Evolutionary conservation across 116 monocot species (phyloP), one percentile per base, ranked within the genome.

Genomic region (Trichopus zeylanicus): DNA sequence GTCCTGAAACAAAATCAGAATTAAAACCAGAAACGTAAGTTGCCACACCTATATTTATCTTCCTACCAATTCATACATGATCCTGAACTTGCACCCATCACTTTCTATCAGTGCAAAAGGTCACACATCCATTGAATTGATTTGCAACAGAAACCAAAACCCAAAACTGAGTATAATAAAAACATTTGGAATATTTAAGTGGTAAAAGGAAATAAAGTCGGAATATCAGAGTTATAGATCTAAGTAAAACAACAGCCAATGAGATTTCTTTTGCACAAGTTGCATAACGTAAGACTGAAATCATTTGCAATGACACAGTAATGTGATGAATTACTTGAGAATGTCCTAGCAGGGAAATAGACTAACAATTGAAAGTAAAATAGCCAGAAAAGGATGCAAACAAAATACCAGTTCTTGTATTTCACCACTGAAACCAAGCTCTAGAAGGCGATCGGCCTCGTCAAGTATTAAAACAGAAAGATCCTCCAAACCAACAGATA

Each of bases 361-460:
- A 33, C 8, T 8, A 4, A 4, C 4, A 33, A 33, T 33, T 54
- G 20, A 54, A 54, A 7, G 20, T 25, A 26, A 56, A 56, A 16
- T 21, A 34, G 6, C 23, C 22, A 8, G 49, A 20, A 49, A 20
- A 49, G 19, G 19, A 20, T 20, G 12, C 1, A 59, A 55, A 56
- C 16, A 6, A 51, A 61, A n/a, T 99, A 99, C 98, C 78, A 99
- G 56, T 76, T 99, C 98, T 22, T 77, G 79, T 68, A 99, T 92
- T 85, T 99, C 98, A 68, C 75, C 81, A 73, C 85, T 88, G 64
- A 92, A 99, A 67, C 92, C 92, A 57, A 88, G 63, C 68, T 99
- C 88, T 47, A 99, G 65, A 67, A 99, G 92, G 19, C 98, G 92
- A 72, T 99, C 98, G 56, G 98, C 98, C 63, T 99, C 98, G 72